These are phyloP conservation scores for Chrysoporthe cubensis DNA, from an alignment of 2,329 filamentous ascomycete genomes.

Conservation along the genomic window DNA sequence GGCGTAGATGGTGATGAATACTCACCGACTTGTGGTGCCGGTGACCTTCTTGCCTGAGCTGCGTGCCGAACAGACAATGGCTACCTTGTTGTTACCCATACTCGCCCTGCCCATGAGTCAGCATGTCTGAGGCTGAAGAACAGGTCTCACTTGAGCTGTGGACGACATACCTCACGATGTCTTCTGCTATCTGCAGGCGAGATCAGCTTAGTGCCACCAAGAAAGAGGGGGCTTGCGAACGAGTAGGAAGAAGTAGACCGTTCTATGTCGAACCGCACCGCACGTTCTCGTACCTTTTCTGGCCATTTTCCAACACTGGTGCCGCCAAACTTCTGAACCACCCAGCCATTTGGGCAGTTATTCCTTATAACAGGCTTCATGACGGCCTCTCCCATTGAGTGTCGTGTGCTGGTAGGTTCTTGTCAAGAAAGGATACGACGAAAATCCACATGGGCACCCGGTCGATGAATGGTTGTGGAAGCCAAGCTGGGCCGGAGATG, in stretches of 20 bases:
- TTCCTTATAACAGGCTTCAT: slow-evolving; percentile 37
- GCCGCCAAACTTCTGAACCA: slow-evolving; percentile 94
- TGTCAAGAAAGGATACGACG: neutral
- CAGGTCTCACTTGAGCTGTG: slow-evolving; percentile 18
- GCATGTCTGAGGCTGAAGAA: slow-evolving; percentile 13
- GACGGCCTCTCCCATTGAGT: slow-evolving; percentile 9
- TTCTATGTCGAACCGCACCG: neutral
- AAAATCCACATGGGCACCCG: neutral
- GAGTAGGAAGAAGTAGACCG: neutral
- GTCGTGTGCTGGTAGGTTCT: neutral
- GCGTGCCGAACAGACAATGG: slow-evolving; percentile 92
- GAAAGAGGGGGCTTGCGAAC: neutral
- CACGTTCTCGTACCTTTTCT: slow-evolving; percentile 53
- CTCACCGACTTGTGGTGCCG: slow-evolving; percentile 92
- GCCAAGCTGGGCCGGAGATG: neutral
- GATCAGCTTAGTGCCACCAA: slow-evolving; percentile 23
- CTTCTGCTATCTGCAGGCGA: slow-evolving; percentile 59
- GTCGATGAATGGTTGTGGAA: neutral
- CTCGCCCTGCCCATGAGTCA: slow-evolving; percentile 51
- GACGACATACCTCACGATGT: slow-evolving; percentile 65
- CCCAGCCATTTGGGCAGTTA: slow-evolving; percentile 61
- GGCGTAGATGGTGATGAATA: slow-evolving; percentile 31
- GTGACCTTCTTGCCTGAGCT: slow-evolving; percentile 93
- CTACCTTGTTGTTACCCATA: slow-evolving; percentile 73
- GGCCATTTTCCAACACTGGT: slow-evolving; percentile 96